phyloP scores from a whole-genome alignment of 805 yeast species.

The Wickerhamiella alocasiicola region DNA sequence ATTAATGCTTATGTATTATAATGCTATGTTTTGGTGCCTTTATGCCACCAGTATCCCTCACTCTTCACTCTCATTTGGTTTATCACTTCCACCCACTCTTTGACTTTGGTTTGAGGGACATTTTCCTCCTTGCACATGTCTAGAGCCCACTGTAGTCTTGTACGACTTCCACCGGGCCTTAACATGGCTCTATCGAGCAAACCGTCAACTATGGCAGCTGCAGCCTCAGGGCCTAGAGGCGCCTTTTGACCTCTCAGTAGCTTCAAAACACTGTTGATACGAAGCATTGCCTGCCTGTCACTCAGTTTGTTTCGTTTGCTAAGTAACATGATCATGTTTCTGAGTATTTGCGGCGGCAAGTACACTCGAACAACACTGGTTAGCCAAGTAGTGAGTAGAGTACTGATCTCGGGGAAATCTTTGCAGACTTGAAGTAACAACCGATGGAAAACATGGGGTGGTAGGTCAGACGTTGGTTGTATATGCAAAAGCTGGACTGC shows the following conservation, averaged over 20 bases:
- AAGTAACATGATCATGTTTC: slow-evolving; percentile 19
- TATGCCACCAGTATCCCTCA: slow-evolving; percentile 20
- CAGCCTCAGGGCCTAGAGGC: slow-evolving; percentile 12
- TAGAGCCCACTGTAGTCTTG: slow-evolving; percentile 25
- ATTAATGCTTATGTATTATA: no score
- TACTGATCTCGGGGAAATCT: slow-evolving; percentile 19
- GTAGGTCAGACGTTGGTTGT: slow-evolving; percentile 11
- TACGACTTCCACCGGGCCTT: slow-evolving; percentile 20
- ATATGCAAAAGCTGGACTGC: slow-evolving; percentile 17
- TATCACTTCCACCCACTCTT: slow-evolving; percentile 19
- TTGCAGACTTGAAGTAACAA: slow-evolving; percentile 18
- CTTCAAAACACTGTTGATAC: slow-evolving; percentile 17
- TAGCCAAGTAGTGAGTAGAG: slow-evolving; percentile 21
- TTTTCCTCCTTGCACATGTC: slow-evolving; percentile 20
- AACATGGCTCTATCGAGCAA: slow-evolving; percentile 18
- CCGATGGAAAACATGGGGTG: slow-evolving; percentile 7
- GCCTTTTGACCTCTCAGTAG: slow-evolving; percentile 15
- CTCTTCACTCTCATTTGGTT: slow-evolving; percentile 17
- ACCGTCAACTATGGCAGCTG: slow-evolving; percentile 21
- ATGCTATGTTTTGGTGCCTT: background rate
- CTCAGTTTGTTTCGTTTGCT: slow-evolving; percentile 17
- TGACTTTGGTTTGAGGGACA: slow-evolving; percentile 16
- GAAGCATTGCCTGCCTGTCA: slow-evolving; percentile 20
- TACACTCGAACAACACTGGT: slow-evolving; percentile 8
- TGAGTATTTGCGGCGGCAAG: slow-evolving; percentile 17